Base-by-base conservation (phyloP, 139 green algal genomes). In the Yamagishiella unicocca region DNA sequence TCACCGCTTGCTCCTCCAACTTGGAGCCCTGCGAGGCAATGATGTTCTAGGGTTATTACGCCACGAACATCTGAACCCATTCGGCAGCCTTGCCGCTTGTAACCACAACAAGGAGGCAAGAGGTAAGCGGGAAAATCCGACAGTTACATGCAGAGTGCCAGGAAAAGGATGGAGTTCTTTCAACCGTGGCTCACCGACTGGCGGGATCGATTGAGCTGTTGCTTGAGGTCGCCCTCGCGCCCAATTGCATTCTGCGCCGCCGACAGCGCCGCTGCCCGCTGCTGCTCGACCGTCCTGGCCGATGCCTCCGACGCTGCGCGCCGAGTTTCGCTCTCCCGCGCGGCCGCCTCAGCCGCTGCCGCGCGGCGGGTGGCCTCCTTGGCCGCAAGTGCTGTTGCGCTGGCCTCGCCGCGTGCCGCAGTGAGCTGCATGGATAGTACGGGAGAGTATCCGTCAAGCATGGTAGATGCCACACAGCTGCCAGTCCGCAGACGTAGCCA, bases 221-320 rank as follows among this genome's bases (percentile, higher is more conserved):
- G 81, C 62, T 87, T 87, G 19, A 87, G 81, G 81, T 87, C 81
- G n/a, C 81, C 81, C 66, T 77, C 81, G 38, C 81, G 81, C 24
- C 64, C 66, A 14, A 87, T 87, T 22, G 81, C 64, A 35, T 19
- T 68, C 64, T 87, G 64, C 21, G 81, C 81, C 64, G 31, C 64
- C 10, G 37, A 9, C 81, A 87, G 31, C 21, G 64, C 81, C 1
- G 24, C 12, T 1, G 45, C 19, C 31, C 81, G 64, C 64, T 54
- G 29, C 64, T 67, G 64, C 45, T 87, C 64, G 21, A 5, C 22
- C 24, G 21, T 0, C 45, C 31, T 29, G 9, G 14, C 37, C 42
- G 81, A 64, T 24, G 66, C 66, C 42, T 87, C 81, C 4, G 64
- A 29, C 1, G 64, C 22, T 2, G 64, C 43, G 27, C 42, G 81